Percentiles rank a stretch among this genome's conserved stretches.
These are phyloP conservation scores for Colletotrichum noveboracense DNA, from an alignment of 2,329 filamentous ascomycete genomes.

Conservation along the genomic window DNA sequence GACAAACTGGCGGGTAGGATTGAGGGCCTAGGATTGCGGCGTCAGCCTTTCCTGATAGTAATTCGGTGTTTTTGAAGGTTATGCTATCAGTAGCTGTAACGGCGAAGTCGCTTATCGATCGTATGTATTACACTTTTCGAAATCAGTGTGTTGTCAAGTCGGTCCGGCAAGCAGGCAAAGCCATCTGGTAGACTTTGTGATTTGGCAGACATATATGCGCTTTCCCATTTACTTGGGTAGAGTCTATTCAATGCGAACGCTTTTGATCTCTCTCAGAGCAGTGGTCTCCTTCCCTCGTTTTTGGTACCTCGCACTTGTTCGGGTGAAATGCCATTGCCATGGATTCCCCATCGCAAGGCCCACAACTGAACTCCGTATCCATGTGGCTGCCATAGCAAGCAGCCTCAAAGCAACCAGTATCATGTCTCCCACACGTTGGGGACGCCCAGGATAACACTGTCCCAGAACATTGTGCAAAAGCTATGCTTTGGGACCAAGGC, in stretches of 20 bases:
- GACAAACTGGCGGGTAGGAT: neutral
- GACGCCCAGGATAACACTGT: no score
- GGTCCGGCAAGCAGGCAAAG: rapidly evolving
- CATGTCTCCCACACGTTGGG: neutral
- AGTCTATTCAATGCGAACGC: no score
- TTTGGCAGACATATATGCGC: neutral
- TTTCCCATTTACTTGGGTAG: no score
- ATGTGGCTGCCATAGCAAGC: neutral
- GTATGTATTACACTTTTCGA: rapidly evolving
- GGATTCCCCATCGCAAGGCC: no score
- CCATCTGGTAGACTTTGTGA: rapidly evolving
- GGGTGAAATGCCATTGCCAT: no score
- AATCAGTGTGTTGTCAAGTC: neutral
- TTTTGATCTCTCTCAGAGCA: no score
- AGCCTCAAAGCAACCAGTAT: neutral
- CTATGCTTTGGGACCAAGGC: rapidly evolving
- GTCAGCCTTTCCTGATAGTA: rapidly evolving
- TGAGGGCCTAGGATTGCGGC: rapidly evolving
- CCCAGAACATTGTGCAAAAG: rapidly evolving
- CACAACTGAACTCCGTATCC: no score
- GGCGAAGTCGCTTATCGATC: neutral
- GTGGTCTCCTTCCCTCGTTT: rapidly evolving
- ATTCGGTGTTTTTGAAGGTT: neutral
- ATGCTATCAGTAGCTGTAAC: rapidly evolving
- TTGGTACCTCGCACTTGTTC: no score